These are phyloP conservation scores for Phytophthora sojae DNA, from an alignment of 352 stramenopile genomes.

Conservation along the genomic window DNA sequence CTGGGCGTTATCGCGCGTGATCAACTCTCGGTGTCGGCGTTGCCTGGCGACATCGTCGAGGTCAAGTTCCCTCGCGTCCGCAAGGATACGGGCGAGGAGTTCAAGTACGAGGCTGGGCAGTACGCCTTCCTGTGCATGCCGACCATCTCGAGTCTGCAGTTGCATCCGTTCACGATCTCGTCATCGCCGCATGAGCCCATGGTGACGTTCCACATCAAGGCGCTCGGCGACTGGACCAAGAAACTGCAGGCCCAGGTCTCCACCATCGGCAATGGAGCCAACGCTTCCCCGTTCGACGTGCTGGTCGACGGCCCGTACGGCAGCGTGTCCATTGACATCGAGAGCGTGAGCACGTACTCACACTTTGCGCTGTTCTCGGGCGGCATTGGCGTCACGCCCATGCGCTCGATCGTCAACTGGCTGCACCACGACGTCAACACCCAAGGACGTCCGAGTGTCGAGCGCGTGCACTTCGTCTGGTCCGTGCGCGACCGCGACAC, in stretches of 20 bases:
- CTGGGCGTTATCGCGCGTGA: slow-evolving; percentile 19
- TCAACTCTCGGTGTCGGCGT: not conserved
- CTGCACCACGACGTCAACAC: slow-evolving; percentile 23
- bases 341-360: slow-evolving; percentile 10
- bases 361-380: slow-evolving; percentile 22
- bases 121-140: slow-evolving; percentile 55
- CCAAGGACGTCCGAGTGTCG: slow-evolving; percentile 13
- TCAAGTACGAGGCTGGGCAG: slow-evolving; percentile 38
- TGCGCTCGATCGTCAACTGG: slow-evolving; percentile 26
- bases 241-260: slow-evolving; percentile 32
- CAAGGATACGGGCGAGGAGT: slow-evolving; percentile 32
- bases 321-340: slow-evolving; percentile 11
- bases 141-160: slow-evolving; percentile 58
- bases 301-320: slow-evolving; percentile 59
- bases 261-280: not conserved
- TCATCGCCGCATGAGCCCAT: slow-evolving; percentile 63
- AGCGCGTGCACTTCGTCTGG: slow-evolving; percentile 52
- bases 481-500: slow-evolving; percentile 43
- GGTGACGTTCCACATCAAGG: slow-evolving; percentile 64
- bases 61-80: slow-evolving; percentile 33
- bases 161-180: slow-evolving; percentile 88
- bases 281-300: slow-evolving; percentile 22
- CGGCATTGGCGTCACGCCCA: slow-evolving; percentile 20
- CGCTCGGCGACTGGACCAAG: slow-evolving; percentile 61
- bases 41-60: slow-evolving; percentile 10